phyloP scores from a whole-genome alignment of 352 stramenopile genomes.

The Globisporangium rhizosaccharum region DNA sequence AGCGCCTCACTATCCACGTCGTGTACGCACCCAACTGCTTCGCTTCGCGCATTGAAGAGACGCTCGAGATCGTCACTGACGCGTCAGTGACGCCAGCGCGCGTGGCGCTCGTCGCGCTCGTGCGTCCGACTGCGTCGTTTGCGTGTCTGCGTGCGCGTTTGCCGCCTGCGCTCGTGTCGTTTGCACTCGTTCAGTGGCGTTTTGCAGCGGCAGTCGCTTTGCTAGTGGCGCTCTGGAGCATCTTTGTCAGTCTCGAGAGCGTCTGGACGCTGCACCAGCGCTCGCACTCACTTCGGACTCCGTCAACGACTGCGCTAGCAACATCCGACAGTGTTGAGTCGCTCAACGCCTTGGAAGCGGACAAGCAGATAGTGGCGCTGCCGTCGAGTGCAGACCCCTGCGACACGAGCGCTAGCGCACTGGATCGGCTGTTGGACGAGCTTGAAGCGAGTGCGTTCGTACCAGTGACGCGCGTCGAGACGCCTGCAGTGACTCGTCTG shows the following conservation, averaged over 20 bases:
- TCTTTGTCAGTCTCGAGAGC: neutral
- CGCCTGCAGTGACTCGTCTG: constrained; percentile 12
- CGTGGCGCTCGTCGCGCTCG: constrained; percentile 17
- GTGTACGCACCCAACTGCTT: constrained; percentile 25
- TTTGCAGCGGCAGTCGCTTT: neutral
- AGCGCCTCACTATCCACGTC: neutral
- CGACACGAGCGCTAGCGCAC: neutral
- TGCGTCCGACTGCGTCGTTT: constrained; percentile 18
- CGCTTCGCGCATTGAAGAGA: constrained; percentile 11
- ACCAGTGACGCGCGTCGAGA: constrained; percentile 3
- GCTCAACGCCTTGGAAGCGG: neutral
- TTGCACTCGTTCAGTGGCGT: constrained; percentile 15
- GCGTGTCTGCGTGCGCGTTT: constrained; percentile 22
- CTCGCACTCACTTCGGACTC: neutral
- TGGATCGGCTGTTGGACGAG: neutral
- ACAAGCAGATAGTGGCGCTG: neutral
- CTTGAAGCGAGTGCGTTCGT: constrained; percentile 7
- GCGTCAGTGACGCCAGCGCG: constrained; percentile 13
- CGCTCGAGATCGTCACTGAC: constrained; percentile 27
- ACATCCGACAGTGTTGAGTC: too few species aligned
- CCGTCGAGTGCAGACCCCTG: neutral
- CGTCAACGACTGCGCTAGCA: too few species aligned
- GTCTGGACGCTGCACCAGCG: constrained; percentile 1
- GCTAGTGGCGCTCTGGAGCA: neutral
- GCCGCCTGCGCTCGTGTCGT: constrained; percentile 4